These are phyloP conservation scores for Naematelia aurantialba DNA, from an alignment of 768 basidiomycete species.

Conservation along the genomic window DNA sequence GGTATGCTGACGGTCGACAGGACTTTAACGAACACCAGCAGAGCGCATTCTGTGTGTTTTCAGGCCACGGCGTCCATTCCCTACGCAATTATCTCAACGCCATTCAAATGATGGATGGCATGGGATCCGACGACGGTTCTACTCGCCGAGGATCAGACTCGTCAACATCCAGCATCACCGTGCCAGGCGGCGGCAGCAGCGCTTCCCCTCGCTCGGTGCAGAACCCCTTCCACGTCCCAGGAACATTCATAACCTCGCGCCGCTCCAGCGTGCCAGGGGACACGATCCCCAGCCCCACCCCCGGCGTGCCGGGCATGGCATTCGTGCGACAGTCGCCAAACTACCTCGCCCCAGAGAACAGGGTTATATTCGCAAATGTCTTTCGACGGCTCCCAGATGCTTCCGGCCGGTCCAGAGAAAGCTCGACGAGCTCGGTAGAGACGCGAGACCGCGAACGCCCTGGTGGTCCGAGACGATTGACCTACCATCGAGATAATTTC, in stretches of 20 bases:
- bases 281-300: neutral
- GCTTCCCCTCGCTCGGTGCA: neutral
- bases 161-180: conserved; percentile 24
- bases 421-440: neutral
- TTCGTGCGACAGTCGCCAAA: neutral
- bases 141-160: conserved; percentile 31
- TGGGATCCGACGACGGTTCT: conserved; percentile 21
- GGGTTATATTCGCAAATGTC: neutral
- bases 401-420: neutral
- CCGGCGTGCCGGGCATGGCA: neutral
- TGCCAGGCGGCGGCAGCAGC: conserved; percentile 22
- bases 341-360: neutral
- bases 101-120: conserved; percentile 14
- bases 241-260: neutral
- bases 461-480: conserved; percentile 3
- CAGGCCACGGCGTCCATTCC: conserved; percentile 80
- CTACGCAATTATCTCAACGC: conserved; percentile 66
- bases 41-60: conserved; percentile 91
- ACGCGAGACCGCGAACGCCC: neutral
- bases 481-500: too few relatives aligned
- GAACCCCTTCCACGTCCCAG: neutral
- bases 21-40: conserved; percentile 89
- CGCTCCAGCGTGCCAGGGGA: neutral
- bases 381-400: neutral
- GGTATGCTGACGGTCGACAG: conserved; percentile 52